Evolutionary conservation across 345 rosid genomes (phyloP).

Genomic region (Rhodamnia argentea): DNA sequence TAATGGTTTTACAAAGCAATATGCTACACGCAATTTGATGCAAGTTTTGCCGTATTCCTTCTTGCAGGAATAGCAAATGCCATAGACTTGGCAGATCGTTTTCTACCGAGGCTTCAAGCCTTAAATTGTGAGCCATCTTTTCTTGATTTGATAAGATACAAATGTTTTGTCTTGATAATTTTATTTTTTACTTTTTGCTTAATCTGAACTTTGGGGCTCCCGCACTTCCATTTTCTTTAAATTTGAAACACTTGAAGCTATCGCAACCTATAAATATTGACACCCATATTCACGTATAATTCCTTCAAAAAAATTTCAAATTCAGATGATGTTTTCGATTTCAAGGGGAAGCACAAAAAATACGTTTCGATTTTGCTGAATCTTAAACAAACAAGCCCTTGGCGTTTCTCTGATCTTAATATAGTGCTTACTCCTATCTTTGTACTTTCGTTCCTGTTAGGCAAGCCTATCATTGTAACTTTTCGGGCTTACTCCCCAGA

Average conservation of each 20-base stretch:
- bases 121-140: slow-evolving; percentile 50
- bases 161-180: not conserved
- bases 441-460: slow-evolving; percentile 15
- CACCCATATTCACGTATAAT: not conserved
- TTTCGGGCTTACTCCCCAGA: slow-evolving; percentile 74
- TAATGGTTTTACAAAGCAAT: not conserved
- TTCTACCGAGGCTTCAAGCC: slow-evolving; percentile 75
- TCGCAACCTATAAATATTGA: not conserved
- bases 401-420: not conserved
- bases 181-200: not conserved
- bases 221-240: not conserved
- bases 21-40: not conserved
- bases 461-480: slow-evolving; percentile 75
- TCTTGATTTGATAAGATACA: not conserved
- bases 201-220: not conserved
- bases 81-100: slow-evolving; percentile 82
- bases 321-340: not conserved
- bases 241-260: not conserved
- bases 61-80: slow-evolving; percentile 83
- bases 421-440: not conserved
- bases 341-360: not conserved
- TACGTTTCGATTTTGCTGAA: not conserved
- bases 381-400: not conserved
- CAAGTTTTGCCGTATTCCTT: not conserved
- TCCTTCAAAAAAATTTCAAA: not conserved